Percentiles rank a stretch among this genome's conserved stretches.
Evolutionary conservation across 2,329 filamentous ascomycete species (phyloP).

Genomic region (Hypoxylon sp.): DNA sequence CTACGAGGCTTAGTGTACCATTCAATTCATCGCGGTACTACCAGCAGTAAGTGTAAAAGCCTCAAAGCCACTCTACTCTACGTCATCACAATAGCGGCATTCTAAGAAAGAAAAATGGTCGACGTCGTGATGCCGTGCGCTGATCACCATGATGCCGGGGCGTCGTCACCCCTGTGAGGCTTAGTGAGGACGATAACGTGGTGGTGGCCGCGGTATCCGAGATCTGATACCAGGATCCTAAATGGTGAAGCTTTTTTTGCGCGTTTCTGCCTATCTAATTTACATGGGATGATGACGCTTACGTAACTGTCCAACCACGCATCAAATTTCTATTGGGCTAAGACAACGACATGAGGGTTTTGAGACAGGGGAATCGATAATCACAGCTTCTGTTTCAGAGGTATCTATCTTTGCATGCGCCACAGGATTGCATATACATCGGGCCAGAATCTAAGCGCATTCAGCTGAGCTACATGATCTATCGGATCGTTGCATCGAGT

Average conservation of each 20-base stretch:
- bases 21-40: background rate
- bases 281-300: background rate
- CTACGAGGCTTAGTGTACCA: background rate
- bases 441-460: background rate
- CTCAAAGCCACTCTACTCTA: constrained; percentile 23
- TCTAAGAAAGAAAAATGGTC: constrained; percentile 22
- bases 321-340: constrained; percentile 32
- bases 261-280: background rate
- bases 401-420: background rate
- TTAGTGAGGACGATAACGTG: constrained; percentile 32
- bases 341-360: constrained; percentile 26
- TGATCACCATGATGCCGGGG: constrained; percentile 42
- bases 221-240: constrained; percentile 11
- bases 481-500: constrained; percentile 17
- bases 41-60: background rate
- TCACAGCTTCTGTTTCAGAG: constrained; percentile 10
- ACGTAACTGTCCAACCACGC: constrained; percentile 26
- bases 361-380: constrained; percentile 24
- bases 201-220: constrained; percentile 33
- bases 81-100: constrained; percentile 25
- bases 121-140: constrained; percentile 25
- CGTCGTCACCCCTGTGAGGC: constrained; percentile 38
- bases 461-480: constrained; percentile 22
- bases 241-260: constrained; percentile 1
- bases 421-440: constrained; percentile 5